Conservation (phyloP, 1,284 basidiomycete species). For the Ustilago xerochloae region DNA sequence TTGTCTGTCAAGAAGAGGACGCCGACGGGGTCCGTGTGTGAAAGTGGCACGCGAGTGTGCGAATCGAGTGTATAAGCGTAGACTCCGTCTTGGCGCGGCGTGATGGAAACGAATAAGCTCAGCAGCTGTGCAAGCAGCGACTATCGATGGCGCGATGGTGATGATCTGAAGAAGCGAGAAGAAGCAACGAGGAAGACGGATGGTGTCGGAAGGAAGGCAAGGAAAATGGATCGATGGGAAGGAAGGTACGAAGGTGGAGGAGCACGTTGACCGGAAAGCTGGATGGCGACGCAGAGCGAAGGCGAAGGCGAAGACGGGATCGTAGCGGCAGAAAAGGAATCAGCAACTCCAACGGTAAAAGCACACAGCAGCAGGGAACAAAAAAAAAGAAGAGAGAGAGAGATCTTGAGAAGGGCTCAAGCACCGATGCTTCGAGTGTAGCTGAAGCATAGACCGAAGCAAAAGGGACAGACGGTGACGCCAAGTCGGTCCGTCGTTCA, state of each 20-base stretch:
- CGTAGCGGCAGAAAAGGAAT: background rate
- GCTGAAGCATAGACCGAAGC: slow-evolving; percentile 1
- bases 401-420: background rate
- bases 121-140: background rate
- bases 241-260: background rate
- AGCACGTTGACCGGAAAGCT: background rate
- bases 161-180: background rate
- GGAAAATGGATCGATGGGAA: background rate
- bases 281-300: background rate
- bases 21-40: background rate
- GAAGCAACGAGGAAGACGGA: background rate
- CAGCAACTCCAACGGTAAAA: background rate
- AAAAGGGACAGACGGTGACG: background rate
- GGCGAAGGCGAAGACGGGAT: background rate
- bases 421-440: too few species aligned
- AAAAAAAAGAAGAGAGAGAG: background rate
- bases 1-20: background rate
- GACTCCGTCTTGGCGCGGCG: slow-evolving; percentile 13
- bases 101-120: slow-evolving; percentile 3
- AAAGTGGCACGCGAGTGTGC: background rate
- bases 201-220: background rate
- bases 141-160: background rate
- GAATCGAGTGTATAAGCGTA: background rate
- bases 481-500: too few species aligned
- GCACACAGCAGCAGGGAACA: background rate